phyloP scores from a whole-genome alignment of 257 asterid species.

The Asclepias syriaca region DNA sequence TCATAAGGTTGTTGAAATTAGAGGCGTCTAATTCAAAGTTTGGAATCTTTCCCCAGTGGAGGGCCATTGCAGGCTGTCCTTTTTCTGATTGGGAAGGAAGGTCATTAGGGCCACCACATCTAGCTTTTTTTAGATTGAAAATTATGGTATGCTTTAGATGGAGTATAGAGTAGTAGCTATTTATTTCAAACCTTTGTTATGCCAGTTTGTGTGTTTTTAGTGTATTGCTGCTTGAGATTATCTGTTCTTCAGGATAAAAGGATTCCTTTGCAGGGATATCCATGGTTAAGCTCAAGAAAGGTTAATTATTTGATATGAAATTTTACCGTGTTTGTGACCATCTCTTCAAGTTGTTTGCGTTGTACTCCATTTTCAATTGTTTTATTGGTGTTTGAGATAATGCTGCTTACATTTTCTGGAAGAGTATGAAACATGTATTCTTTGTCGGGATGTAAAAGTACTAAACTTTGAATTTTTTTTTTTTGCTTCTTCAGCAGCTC shows the following conservation, averaged over 20 bases:
- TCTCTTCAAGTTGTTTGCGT: neutral
- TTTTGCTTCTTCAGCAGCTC: constrained; percentile 30
- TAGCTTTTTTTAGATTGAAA: constrained; percentile 1
- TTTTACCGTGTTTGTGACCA: neutral
- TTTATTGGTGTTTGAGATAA: neutral
- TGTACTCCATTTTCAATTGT: neutral
- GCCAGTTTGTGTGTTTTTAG: neutral
- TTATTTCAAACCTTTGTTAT: constrained; percentile 1
- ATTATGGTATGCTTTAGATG: neutral
- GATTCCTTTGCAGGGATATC: neutral
- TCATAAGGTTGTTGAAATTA: neutral
- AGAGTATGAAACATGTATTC: neutral
- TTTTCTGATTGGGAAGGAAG: too few relatives aligned
- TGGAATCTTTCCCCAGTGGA: neutral
- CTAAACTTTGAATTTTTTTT: neutral
- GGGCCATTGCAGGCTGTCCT: neutral
- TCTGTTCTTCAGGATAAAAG: neutral
- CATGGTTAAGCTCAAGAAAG: constrained; percentile 22
- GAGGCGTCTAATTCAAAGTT: constrained; percentile 5
- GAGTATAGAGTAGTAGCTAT: neutral
- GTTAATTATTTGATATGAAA: constrained; percentile 5
- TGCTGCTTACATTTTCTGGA: neutral
- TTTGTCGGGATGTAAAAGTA: neutral
- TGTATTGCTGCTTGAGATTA: neutral
- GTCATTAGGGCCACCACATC: neutral